Conservation (phyloP, 352 stramenopile genomes). For the Phytophthora aleatoria region DNA sequence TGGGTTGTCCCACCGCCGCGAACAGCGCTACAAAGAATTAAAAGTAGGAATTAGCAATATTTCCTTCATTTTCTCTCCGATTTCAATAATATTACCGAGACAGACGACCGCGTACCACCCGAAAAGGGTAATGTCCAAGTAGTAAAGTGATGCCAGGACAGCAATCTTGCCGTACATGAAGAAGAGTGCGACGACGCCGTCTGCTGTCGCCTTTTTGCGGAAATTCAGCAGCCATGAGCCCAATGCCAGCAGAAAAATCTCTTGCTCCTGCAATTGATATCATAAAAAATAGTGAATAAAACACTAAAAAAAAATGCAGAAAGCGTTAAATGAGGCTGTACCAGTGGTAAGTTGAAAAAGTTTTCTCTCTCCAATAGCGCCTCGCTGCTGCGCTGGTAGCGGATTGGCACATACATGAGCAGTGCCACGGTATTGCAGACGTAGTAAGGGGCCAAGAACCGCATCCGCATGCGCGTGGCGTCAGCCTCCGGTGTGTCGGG, state of each 20-base stretch:
- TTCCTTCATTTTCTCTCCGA: neutral
- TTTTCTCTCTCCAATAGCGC: constrained; percentile 55
- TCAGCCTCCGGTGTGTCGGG: neutral
- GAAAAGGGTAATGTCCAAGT: constrained; percentile 65
- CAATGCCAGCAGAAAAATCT: constrained; percentile 68
- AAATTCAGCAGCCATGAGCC: constrained; percentile 71
- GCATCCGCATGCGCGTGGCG: constrained; percentile 37
- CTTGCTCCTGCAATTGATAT: constrained; percentile 50
- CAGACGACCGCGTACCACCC: constrained; percentile 68
- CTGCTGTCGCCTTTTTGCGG: constrained; percentile 74
- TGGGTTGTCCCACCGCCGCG: constrained; percentile 58
- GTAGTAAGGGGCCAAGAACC: constrained; percentile 78
- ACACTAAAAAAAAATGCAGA: constrained; percentile 13
- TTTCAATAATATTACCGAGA: constrained; percentile 36
- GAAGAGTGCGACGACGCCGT: constrained; percentile 67
- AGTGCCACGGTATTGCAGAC: constrained; percentile 59
- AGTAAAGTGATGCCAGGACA: constrained; percentile 66
- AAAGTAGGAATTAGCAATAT: constrained; percentile 2
- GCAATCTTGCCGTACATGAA: constrained; percentile 75
- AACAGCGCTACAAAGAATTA: constrained; percentile 54
- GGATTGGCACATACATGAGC: constrained; percentile 62
- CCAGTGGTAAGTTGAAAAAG: constrained; percentile 66
- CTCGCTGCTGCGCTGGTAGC: constrained; percentile 44
- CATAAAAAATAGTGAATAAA: constrained; percentile 7
- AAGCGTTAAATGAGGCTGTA: constrained; percentile 21